Base-by-base conservation (phyloP, 2,329 filamentous ascomycete genomes). In the Lecanoromycetidae sp. region DNA sequence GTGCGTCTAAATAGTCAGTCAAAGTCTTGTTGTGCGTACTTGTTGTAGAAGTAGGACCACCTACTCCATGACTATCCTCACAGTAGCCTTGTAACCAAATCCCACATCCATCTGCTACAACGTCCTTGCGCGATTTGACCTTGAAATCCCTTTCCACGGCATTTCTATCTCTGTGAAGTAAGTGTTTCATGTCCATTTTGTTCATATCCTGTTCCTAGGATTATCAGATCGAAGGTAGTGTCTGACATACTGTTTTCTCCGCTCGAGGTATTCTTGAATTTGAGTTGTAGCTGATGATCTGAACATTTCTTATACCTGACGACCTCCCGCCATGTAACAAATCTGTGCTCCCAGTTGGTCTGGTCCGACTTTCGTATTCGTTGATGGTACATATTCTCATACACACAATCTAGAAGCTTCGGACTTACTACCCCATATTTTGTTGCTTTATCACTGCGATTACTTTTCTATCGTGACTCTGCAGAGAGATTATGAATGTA, bases 401-500 rank as follows among this genome's bases (percentile, higher is more conserved):
- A 96, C 25, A 96, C 76, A 48, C 82, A 77, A 64, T 96, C 90
- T 49, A 96, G 84, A 42, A 96, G 76, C 55, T 86, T 78, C n/a
- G 94, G 75, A 6, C 90, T 80, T 3, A 98, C 90, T 4, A 96
- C 90, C 44, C 87, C 84, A 63, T 96, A 96, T 70, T 96, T 96
- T 51, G 90, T 96, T 25, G 79, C 80, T 50, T 83, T 82, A 56
- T 93, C 85, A 44, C 80, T 79, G 13, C 71, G 67, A 43, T 94
- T 69, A 22, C 71, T 70, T 12, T 68, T 65, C 26, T 73, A 68
- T 40, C 88, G 82, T 52, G 80, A 71, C 36, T 71, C 69, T 1
- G 79, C 67, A 0, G 81, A 70, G 55, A 81, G 79, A 40, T 76
- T 69, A 68, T 80, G 56, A 94, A 76, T 36, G 72, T 71, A 61